phyloP scores from a whole-genome alignment of 2,329 filamentous ascomycete species.

The Fonsecaea erecta region DNA sequence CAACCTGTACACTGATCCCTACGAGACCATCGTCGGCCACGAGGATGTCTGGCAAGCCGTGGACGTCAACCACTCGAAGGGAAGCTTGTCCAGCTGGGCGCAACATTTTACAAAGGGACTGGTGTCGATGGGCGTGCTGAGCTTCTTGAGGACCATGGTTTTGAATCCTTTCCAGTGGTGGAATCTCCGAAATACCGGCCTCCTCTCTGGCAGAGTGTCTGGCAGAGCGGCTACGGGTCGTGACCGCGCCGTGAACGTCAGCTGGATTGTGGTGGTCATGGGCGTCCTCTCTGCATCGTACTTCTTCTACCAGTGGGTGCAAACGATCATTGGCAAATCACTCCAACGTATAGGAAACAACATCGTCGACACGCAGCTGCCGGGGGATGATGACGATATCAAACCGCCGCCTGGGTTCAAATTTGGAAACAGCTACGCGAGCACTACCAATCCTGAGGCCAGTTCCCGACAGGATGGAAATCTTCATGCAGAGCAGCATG shows the following conservation, averaged over 20 bases:
- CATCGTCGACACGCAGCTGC: slow-evolving; percentile 38
- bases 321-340: slow-evolving; percentile 33
- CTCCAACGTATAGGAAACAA: slow-evolving; percentile 38
- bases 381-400: slow-evolving; percentile 38
- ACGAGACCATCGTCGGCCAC: slow-evolving; percentile 58
- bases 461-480: background rate
- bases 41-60: slow-evolving; percentile 45
- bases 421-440: slow-evolving; percentile 23
- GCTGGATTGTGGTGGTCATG: slow-evolving; percentile 76
- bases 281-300: slow-evolving; percentile 59
- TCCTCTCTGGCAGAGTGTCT: slow-evolving; percentile 43
- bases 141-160: slow-evolving; percentile 78
- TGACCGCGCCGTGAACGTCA: slow-evolving; percentile 77
- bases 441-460: background rate
- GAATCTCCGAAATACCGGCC: slow-evolving; percentile 68
- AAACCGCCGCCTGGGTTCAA: slow-evolving; percentile 36
- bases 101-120: slow-evolving; percentile 89
- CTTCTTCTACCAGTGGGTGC: slow-evolving; percentile 38
- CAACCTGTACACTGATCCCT: slow-evolving; percentile 81
- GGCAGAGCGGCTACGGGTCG: slow-evolving; percentile 62
- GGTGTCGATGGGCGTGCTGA: slow-evolving; percentile 84
- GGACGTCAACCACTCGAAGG: slow-evolving; percentile 24
- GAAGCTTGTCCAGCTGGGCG: slow-evolving; percentile 65
- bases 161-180: slow-evolving; percentile 76
- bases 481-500: background rate